Base-by-base conservation (phyloP, 441 rosid species). In the Gossypium lobatum region DNA sequence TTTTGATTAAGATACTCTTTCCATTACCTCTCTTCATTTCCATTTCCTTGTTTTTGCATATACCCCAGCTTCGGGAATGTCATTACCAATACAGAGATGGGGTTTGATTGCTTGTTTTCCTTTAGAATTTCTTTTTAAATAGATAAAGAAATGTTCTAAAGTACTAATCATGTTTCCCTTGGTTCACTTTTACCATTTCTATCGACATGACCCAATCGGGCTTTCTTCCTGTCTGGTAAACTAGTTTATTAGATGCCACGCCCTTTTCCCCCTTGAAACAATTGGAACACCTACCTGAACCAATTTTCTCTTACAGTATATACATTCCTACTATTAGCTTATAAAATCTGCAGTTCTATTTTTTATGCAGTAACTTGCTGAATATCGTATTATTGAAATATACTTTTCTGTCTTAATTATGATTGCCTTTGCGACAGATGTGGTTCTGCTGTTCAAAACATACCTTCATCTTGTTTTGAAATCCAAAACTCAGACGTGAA, bases 391-490 rank as follows among this genome's bases (percentile, higher is more conserved):
- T 17, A 17, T 31, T 17, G 28, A 70, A 6, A 53, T 26, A 26
- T 68, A 16, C 11, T 50, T 50, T 53, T 31, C 28, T 54, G 50
- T 54, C 73, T 54, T 57, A 74, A 21, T 39, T 53, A 9, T 25
- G 65, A 18, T 72, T 14, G 10, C 62, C 69, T 77, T 75, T 71
- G 76, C 54, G 71, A 78, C 88, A 89, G 97, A 79, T 85, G 80
- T 34, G 85, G 87, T 68, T 81, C 85, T 83, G 67, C 75, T 71
- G 78, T 85, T 62, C 82, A 66, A 73, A 82, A 77, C 77, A 82
- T 87, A 71, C 72, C 88, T 48, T 70, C 76, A 1, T 86, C 93
- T 80, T 82, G 81, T 79, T 91, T 89, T 80, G 85, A 87, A 81
- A 81, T 88, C 52, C 82, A 87, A 26, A 92, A 88, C 45, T 77